Percentiles rank a stretch among this genome's conserved stretches.
Evolutionary conservation across 495 filamentous ascomycete genomes (phyloP).

Genomic region (Parathielavia hyrcaniae): DNA sequence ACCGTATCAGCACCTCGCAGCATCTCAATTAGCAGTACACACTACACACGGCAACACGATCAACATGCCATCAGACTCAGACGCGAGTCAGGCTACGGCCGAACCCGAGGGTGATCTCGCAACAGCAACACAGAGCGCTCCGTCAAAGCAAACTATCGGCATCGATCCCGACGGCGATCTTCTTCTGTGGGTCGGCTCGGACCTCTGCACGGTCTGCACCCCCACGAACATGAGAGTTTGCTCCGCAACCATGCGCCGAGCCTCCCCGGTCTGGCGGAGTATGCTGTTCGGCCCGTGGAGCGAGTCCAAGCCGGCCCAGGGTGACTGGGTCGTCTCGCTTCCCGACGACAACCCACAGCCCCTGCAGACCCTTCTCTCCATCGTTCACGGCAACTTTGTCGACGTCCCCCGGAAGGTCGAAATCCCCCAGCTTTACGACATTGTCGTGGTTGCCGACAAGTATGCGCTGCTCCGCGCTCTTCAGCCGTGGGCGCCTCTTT

Average conservation of each 20-base stretch:
- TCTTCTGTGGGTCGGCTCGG: background rate
- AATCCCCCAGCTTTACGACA: slow-evolving; percentile 21
- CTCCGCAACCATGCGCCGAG: slow-evolving; percentile 19
- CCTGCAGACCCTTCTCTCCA: slow-evolving; percentile 19
- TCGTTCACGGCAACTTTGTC: slow-evolving; percentile 26
- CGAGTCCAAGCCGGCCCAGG: slow-evolving; percentile 23
- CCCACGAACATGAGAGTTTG: slow-evolving; percentile 22
- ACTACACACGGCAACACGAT: no score
- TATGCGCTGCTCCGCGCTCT: slow-evolving; percentile 25
- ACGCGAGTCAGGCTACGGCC: no score
- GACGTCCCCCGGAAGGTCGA: slow-evolving; percentile 15
- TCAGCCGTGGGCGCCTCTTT: slow-evolving; percentile 21
- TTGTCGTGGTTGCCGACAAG: slow-evolving; percentile 28
- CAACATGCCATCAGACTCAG: no score
- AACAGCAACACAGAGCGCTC: no score
- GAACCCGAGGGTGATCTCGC: no score
- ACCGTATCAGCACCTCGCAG: no score
- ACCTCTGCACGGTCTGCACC: rapidly evolving
- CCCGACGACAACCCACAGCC: slow-evolving; percentile 25
- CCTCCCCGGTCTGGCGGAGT: slow-evolving; percentile 28
- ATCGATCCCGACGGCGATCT: slow-evolving; percentile 12
- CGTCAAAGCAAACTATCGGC: background rate
- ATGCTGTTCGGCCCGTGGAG: slow-evolving; percentile 28
- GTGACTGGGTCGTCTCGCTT: slow-evolving; percentile 27
- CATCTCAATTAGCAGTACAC: no score